Conservation (phyloP, 2,329 filamentous ascomycete species). For the Ilyonectria robusta region DNA sequence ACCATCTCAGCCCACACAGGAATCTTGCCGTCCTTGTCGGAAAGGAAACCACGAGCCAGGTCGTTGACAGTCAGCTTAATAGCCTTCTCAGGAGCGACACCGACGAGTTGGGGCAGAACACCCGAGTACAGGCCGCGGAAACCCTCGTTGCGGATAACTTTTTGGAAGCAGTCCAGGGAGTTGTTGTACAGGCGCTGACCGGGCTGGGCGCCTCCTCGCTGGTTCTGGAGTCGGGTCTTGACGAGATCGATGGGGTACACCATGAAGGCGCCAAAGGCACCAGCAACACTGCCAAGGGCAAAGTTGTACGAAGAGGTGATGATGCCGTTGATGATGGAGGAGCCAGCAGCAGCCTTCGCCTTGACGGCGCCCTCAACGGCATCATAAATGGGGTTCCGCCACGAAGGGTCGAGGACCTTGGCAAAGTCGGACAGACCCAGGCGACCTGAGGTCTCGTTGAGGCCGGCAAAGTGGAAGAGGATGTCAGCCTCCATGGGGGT, state of each 20-base stretch:
- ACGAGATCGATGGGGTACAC: conserved; percentile 99
- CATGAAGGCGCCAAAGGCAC: conserved; percentile 99
- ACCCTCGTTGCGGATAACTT: conserved; percentile 94
- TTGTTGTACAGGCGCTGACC: conserved; percentile 96
- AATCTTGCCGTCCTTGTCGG: conserved; percentile 83
- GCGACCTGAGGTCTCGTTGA: conserved; percentile 90
- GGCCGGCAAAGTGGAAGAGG: conserved; percentile 96
- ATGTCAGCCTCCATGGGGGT: conserved; percentile 99
- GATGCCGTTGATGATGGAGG: conserved; percentile 70
- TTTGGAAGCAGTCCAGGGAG: conserved; percentile 93
- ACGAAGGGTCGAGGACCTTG: conserved; percentile 94
- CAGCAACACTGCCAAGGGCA: conserved; percentile 87
- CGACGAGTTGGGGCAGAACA: conserved; percentile 93
- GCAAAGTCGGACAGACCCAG: conserved; percentile 88
- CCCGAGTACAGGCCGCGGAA: conserved; percentile 92
- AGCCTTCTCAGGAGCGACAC: conserved; percentile 98
- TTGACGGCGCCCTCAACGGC: conserved; percentile 63
- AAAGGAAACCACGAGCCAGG: conserved; percentile 83
- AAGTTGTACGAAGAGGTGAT: conserved; percentile 88
- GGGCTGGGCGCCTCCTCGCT: conserved; percentile 80
- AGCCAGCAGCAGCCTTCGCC: conserved; percentile 44
- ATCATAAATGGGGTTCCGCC: conserved; percentile 76
- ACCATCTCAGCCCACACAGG: conserved; percentile 80
- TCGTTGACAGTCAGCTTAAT: conserved; percentile 99
- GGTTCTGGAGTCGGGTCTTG: conserved; percentile 99